Percentiles rank a stretch among this genome's conserved stretches.
Conservation (phyloP, 306 rosid species). For the Cucurbita pepo region DNA sequence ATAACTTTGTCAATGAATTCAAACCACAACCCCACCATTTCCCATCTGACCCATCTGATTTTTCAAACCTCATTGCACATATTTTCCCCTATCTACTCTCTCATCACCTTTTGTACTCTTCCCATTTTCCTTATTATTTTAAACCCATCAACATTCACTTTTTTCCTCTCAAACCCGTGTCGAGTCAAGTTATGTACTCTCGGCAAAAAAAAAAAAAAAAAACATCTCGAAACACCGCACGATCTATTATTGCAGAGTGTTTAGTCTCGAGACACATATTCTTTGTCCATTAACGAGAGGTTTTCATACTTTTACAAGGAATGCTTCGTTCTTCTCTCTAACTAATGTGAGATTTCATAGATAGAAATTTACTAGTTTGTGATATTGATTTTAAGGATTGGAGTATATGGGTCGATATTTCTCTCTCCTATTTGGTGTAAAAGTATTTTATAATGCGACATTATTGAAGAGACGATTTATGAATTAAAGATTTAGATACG, state of each 20-base stretch:
- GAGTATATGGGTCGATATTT: not conserved
- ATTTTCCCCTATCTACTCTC: not conserved
- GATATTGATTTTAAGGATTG: not conserved
- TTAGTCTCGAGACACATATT: not conserved
- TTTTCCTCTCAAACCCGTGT: not conserved
- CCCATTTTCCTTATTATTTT: not conserved
- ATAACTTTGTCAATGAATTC: not conserved
- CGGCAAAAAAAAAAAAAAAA: not conserved
- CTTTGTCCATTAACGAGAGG: not conserved
- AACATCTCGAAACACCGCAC: not conserved
- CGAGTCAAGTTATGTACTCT: not conserved
- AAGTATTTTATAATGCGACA: too few relatives aligned
- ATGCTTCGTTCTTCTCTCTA: too few relatives aligned
- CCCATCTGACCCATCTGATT: not conserved
- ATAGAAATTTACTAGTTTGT: not conserved
- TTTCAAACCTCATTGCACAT: not conserved
- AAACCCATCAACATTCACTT: not conserved
- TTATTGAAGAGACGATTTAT: too few relatives aligned
- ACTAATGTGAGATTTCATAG: too few relatives aligned
- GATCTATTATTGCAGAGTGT: not conserved
- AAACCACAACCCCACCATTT: not conserved
- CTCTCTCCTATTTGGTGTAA: too few relatives aligned
- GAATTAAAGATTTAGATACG: too few relatives aligned
- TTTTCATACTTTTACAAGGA: too few relatives aligned
- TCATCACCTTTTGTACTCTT: not conserved